A percentile compares a stretch with the other conserved stretches of the same genome.
phyloP scores from a whole-genome alignment of 495 filamentous ascomycete genomes.

The Melanomma pulvis-pyrius region DNA sequence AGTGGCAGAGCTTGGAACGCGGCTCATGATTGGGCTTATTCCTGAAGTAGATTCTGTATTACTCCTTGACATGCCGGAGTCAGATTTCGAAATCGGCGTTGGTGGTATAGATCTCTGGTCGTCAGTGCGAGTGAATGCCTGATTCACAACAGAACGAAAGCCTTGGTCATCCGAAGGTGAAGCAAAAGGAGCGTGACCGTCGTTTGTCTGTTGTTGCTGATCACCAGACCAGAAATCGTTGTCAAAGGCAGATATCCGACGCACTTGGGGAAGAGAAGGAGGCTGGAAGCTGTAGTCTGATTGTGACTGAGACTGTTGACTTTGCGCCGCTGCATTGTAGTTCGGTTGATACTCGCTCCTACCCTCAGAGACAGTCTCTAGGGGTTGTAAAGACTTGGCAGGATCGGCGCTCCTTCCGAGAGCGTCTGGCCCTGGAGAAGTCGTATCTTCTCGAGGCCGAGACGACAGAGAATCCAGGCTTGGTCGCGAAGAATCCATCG shows the following conservation, averaged over 20 bases:
- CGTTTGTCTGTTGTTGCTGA: neutral
- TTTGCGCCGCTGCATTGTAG: slow-evolving; percentile 6
- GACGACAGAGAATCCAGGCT: slow-evolving; percentile 42
- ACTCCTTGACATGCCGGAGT: slow-evolving; percentile 56
- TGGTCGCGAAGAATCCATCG: slow-evolving; percentile 53
- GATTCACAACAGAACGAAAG: slow-evolving; percentile 68
- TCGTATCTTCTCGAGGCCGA: slow-evolving; percentile 20
- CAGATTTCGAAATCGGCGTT: slow-evolving; percentile 54
- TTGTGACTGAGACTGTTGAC: neutral
- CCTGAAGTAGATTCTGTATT: slow-evolving; percentile 66
- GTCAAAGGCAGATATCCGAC: slow-evolving; percentile 34
- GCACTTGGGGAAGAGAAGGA: slow-evolving; percentile 22
- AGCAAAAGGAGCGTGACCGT: neutral
- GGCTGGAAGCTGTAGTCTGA: neutral
- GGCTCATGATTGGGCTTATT: slow-evolving; percentile 71
- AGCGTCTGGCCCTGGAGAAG: slow-evolving; percentile 33
- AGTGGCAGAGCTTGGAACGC: slow-evolving; percentile 49
- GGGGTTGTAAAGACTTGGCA: slow-evolving; percentile 39
- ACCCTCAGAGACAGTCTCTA: slow-evolving; percentile 60
- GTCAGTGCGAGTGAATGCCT: slow-evolving; percentile 64
- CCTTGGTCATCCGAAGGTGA: slow-evolving; percentile 60
- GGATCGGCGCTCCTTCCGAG: slow-evolving; percentile 36
- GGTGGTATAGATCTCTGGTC: slow-evolving; percentile 52
- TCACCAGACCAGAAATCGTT: slow-evolving; percentile 38
- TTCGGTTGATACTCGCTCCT: slow-evolving; percentile 58